Percentiles rank a stretch among this genome's conserved stretches.
These are phyloP conservation scores for Musa acuminata DNA, from an alignment of 176 grass and related monocot species.

Conservation along the genomic window DNA sequence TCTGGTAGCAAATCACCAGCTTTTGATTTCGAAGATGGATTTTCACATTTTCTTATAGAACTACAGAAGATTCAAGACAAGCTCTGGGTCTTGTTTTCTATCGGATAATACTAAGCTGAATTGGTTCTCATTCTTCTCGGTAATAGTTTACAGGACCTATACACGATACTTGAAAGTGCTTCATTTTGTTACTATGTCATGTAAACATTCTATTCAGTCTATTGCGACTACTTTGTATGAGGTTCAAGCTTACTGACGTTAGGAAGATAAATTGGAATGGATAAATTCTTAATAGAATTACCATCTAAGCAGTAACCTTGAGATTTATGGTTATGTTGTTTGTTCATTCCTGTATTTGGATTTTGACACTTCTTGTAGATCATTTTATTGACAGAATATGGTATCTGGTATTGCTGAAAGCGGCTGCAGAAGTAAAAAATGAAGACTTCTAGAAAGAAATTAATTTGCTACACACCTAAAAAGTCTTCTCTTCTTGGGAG, in stretches of 20 bases:
- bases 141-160: no score
- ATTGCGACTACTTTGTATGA: neutral
- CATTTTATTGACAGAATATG: neutral
- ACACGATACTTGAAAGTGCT: neutral
- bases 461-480: conserved; percentile 29
- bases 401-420: neutral
- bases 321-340: neutral
- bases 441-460: conserved; percentile 45
- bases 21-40: neutral
- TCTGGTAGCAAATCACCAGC: neutral
- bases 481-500: conserved; percentile 29
- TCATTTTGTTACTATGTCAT: neutral
- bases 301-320: neutral
- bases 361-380: neutral
- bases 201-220: no score
- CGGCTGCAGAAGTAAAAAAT: conserved; percentile 21
- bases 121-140: neutral
- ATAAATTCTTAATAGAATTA: neutral
- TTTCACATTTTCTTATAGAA: neutral
- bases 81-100: neutral
- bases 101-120: neutral
- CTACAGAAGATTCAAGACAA: neutral
- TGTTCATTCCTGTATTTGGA: neutral
- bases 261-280: neutral
- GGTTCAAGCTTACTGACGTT: neutral